phyloP scores from a whole-genome alignment of 2,329 filamentous ascomycete genomes.

The Pseudogymnoascus sp. region DNA sequence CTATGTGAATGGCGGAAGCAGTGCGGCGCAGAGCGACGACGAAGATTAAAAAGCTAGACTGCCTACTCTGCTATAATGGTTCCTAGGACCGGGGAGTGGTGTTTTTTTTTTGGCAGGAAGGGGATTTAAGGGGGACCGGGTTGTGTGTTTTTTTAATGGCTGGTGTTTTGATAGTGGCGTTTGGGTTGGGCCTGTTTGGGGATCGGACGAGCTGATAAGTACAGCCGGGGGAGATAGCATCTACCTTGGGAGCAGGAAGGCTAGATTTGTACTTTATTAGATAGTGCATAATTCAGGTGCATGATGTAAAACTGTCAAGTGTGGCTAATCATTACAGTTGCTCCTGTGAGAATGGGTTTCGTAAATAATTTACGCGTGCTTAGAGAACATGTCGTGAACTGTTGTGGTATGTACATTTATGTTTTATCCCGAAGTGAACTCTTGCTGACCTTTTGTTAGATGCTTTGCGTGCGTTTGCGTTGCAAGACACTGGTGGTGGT shows the following conservation, averaged over 20 bases:
- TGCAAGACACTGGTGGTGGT: background rate
- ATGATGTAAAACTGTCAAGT: background rate
- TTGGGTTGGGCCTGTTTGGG: background rate
- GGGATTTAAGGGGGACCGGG: background rate
- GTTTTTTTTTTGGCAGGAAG: background rate
- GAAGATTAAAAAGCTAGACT: slow-evolving; percentile 29
- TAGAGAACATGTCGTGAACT: background rate
- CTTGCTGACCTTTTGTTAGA: background rate
- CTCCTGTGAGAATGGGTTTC: background rate
- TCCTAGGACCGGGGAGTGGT: slow-evolving; percentile 6
- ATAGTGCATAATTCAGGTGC: slow-evolving; percentile 13
- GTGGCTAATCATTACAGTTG: background rate
- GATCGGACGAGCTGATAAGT: slow-evolving; percentile 1
- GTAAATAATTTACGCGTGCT: background rate
- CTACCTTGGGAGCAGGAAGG: slow-evolving; percentile 12
- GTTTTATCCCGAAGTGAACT: background rate
- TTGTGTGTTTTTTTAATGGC: slow-evolving; percentile 10
- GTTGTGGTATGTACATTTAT: background rate
- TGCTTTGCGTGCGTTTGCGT: background rate
- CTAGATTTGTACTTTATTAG: slow-evolving; percentile 29
- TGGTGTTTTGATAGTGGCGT: background rate
- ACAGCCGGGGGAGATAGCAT: slow-evolving; percentile 6
- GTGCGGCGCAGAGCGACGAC: slow-evolving; percentile 43
- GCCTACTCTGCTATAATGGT: slow-evolving; percentile 7
- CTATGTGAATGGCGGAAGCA: slow-evolving; percentile 33